Evolutionary conservation across 2,329 filamentous ascomycete species (phyloP).

Genomic region (Verticillium dahliae): DNA sequence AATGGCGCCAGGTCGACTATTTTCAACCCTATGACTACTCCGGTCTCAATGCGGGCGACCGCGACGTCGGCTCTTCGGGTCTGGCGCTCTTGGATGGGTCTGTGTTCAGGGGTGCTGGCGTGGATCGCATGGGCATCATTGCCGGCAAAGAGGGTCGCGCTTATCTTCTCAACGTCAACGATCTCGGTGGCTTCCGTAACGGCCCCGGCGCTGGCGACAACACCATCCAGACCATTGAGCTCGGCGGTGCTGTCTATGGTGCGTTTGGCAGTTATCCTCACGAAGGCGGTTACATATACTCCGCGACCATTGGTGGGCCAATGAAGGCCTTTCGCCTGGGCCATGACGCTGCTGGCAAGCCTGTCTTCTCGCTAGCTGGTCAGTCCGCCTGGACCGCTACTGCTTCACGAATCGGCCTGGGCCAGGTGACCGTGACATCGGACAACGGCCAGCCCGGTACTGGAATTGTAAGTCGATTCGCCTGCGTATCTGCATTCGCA

Average conservation of each 20-base stretch:
- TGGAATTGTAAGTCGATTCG: constrained; percentile 17
- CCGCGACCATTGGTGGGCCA: constrained; percentile 17
- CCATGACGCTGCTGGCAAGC: constrained; percentile 16
- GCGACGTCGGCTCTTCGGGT: constrained; percentile 30
- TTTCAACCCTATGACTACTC: constrained; percentile 34
- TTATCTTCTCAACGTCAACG: constrained; percentile 31
- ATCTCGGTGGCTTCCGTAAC: constrained; percentile 32
- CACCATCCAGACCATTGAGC: constrained; percentile 26
- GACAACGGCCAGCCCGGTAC: constrained; percentile 26
- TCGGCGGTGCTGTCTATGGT: constrained; percentile 25
- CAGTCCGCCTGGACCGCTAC: constrained; percentile 15
- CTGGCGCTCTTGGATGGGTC: constrained; percentile 24
- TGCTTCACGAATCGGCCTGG: constrained; percentile 19
- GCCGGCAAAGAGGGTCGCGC: constrained; percentile 31
- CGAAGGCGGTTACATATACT: constrained; percentile 35
- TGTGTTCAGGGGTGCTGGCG: constrained; percentile 24
- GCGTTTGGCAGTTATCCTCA: constrained; percentile 31
- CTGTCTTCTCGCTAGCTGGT: constrained; percentile 23
- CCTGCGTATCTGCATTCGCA: neutral
- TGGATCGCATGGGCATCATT: constrained; percentile 27
- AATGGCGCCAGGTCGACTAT: constrained; percentile 23
- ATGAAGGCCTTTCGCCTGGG: constrained; percentile 11
- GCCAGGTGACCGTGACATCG: constrained; percentile 26
- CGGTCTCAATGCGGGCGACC: constrained; percentile 27
- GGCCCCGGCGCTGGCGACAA: constrained; percentile 26